Conservation (phyloP, 345 rosid genomes). For the Hibiscus mutabilis region DNA sequence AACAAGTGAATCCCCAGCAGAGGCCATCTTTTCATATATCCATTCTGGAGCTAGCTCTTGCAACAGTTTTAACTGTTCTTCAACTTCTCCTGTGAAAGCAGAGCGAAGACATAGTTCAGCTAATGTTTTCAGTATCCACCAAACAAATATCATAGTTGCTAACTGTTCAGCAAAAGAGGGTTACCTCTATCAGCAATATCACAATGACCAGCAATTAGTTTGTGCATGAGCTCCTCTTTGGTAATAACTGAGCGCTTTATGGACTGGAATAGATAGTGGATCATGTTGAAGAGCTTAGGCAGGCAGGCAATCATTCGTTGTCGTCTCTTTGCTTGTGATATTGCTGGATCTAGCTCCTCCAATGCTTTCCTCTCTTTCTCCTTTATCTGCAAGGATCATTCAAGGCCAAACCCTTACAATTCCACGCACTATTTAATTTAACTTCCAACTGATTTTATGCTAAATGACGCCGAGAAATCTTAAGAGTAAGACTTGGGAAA, state of each 20-base stretch:
- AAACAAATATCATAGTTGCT: not conserved
- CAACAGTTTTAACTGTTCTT: constrained; percentile 69
- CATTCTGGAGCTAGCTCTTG: constrained; percentile 77
- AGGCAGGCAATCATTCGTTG: constrained; percentile 53
- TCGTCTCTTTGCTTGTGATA: constrained; percentile 73
- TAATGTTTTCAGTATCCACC: constrained; percentile 2
- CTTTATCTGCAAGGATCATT: constrained; percentile 42
- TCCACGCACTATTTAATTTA: not conserved
- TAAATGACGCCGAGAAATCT: not conserved
- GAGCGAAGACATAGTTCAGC: constrained; percentile 1
- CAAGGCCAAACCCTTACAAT: not conserved
- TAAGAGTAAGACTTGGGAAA: not conserved
- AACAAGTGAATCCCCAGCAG: constrained; percentile 54
- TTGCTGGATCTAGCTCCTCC: constrained; percentile 72
- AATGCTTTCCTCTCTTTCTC: constrained; percentile 61
- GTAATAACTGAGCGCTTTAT: constrained; percentile 58
- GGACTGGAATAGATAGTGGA: constrained; percentile 64
- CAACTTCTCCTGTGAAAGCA: constrained; percentile 58
- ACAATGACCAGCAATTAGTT: constrained; percentile 41
- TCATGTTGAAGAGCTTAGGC: constrained; percentile 74
- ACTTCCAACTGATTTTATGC: not conserved
- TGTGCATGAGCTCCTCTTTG: constrained; percentile 67
- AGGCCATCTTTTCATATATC: constrained; percentile 67
- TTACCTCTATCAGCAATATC: constrained; percentile 76
- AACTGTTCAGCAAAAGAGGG: constrained; percentile 3